Evolutionary conservation across 306 rosid genomes (phyloP).

Genomic region (Benincasa hispida): DNA sequence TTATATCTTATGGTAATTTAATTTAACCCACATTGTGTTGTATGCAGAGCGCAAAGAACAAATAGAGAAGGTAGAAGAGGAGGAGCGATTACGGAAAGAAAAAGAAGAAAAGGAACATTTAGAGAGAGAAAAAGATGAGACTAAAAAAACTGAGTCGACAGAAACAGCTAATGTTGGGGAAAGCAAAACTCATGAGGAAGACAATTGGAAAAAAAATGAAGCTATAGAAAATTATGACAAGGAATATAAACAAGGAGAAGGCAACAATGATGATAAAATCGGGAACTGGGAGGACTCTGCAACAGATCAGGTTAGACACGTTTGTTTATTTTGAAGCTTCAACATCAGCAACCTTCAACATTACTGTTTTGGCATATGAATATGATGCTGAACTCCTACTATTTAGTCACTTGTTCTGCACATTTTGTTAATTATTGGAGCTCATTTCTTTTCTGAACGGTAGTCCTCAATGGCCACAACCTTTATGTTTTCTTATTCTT

Average conservation of each 20-base stretch:
- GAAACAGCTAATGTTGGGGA: slow-evolving; percentile 32
- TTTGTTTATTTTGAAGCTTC: not conserved
- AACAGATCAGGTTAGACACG: slow-evolving; percentile 34
- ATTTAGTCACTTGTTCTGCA: not conserved
- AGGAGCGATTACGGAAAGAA: slow-evolving; percentile 60
- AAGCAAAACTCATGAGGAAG: slow-evolving; percentile 22
- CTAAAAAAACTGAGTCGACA: slow-evolving; percentile 45
- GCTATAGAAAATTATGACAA: slow-evolving; percentile 24
- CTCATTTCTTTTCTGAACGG: not conserved
- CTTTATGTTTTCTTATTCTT: not conserved
- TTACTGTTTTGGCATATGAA: not conserved
- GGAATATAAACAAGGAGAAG: slow-evolving; percentile 25
- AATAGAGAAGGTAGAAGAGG: slow-evolving; percentile 90
- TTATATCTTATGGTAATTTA: not conserved
- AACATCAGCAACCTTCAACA: slow-evolving; percentile 1
- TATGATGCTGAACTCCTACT: not conserved
- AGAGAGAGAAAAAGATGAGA: slow-evolving; percentile 41
- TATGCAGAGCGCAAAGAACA: slow-evolving; percentile 80
- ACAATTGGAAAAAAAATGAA: slow-evolving; percentile 18
- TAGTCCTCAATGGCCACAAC: not conserved
- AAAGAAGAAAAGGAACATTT: slow-evolving; percentile 38
- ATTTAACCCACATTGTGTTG: not conserved
- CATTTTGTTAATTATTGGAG: not conserved
- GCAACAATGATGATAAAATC: slow-evolving; percentile 23
- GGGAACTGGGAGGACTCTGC: slow-evolving; percentile 30